phyloP scores from a whole-genome alignment of 805 yeast genomes.

The Blastobotrys chiropterorum region DNA sequence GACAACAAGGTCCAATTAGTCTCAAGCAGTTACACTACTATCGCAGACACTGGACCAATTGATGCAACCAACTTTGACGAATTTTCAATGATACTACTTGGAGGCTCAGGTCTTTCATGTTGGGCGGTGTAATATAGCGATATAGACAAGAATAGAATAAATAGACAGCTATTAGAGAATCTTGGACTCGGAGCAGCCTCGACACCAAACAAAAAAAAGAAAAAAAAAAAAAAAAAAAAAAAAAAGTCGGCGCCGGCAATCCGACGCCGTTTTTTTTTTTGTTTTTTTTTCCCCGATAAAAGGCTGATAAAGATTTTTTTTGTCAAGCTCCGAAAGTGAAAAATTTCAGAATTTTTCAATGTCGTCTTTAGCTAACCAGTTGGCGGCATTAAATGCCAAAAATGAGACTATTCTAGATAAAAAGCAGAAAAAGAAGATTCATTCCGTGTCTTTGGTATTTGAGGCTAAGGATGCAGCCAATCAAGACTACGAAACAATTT shows the following conservation, averaged over 20 bases:
- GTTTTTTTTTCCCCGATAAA: too few species aligned
- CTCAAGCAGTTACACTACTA: constrained; percentile 58
- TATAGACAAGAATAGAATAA: constrained; percentile 16
- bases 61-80: constrained; percentile 32
- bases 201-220: too few species aligned
- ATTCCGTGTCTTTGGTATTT: constrained; percentile 80
- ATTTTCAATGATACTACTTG: constrained; percentile 42
- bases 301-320: background rate
- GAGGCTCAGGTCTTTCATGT: constrained; percentile 77
- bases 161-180: constrained; percentile 24
- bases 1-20: constrained; percentile 25
- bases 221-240: too few species aligned
- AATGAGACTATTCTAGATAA: constrained; percentile 71
- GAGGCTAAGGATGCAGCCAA: constrained; percentile 83
- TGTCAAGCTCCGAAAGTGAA: background rate
- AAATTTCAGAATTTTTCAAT: constrained; percentile 26
- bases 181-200: too few species aligned
- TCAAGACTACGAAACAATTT: constrained; percentile 84
- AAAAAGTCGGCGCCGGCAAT: background rate
- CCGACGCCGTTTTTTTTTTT: background rate
- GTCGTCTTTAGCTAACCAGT: constrained; percentile 76
- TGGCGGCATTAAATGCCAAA: constrained; percentile 49
- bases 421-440: constrained; percentile 78
- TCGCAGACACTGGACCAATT: constrained; percentile 85
- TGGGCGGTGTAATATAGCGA: constrained; percentile 2